Evolutionary conservation across 331 rosid genomes (phyloP), one percentile per base, ranked within the genome.

Genomic region (Pyracantha coccinea): DNA sequence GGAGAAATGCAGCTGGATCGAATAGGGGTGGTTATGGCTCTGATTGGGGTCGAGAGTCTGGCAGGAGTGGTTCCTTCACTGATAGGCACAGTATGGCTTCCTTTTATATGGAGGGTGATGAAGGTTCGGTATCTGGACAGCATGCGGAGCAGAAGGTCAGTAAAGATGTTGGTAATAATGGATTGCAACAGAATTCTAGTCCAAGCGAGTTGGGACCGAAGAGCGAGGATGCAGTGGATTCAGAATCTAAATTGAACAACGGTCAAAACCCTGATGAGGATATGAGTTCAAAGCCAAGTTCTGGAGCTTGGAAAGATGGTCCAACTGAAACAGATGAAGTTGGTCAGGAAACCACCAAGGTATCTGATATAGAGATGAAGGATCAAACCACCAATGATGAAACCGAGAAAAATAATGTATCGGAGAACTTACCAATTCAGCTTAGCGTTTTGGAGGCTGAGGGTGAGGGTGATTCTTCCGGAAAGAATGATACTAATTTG

Each of bases 31-130:
- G 75, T 44, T 80, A 84, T 82, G 88, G 89, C 25, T 83, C 88
- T 58, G 97, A 89, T 69, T 85, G 92, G 89, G 84, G 88, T 31
- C 83, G 88, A 57, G 94, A 91, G 1, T 88, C 79, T 69, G 82
- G 85, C 65, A 88, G 96, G 79, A 83, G 79, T 65, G 87, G 81
- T 33, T 88, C 93, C 0, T 91, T 89, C 84, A 69, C 87, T 24
- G 96, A 87, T 76, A 90, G 91, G 31, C 69, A 64, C 55, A 52
- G 68, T 25, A 62, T 88, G 77, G 88, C 63, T 45, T 74, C 84
- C 8, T 55, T 80, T 9, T 93, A 87, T n/a, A 19, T 62, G 20
- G 91, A 82, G 69, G 87, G 76, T 55, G 83, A 67, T 66, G 87
- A 68, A 75, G 82, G 79, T 75, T 32, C 79, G 78, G 67, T 68